Evolutionary conservation across 2,329 filamentous ascomycete species (phyloP), one percentile per base, ranked within the genome.

Genomic region (Aspergillus udagawae): DNA sequence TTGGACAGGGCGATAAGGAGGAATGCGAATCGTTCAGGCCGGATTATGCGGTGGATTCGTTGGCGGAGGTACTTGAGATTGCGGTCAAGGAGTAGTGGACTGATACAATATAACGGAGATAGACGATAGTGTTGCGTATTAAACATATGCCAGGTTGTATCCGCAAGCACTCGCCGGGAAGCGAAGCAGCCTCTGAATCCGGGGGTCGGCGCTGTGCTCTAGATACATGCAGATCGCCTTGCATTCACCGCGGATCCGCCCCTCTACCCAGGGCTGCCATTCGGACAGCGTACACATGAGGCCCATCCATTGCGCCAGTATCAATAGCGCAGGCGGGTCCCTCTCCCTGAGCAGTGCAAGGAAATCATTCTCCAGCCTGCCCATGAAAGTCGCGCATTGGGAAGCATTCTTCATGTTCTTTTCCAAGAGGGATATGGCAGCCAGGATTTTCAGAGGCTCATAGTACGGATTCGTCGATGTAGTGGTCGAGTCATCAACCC

Each of bases 241-340:
- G 49, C 69, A 71, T 51, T 73, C 70, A 1, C 51, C 51, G 17
- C 65, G 57, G 4, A 72, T 57, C 32, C 69, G 60, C 1, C 63
- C 63, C 38, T 70, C 66, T 2, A 71, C 52, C 70, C 70, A 73
- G 0, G 59, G 65, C 54, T 70, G 64, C 62, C 64, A 71, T 48
- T 70, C 51, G 4, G 67, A 61, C 3, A 71, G 9, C 1, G 51
- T 52, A 35, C 69, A 72, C 69, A 72, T 70, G 2, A 69, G 60
- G 0, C 66, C 69, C 62, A 72, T 68, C 70, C 70, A 73, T 17
- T 70, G 58, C 4, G 64, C 65, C 35, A 73, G 48, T 6, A 73
- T 61, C 1, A 70, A 41, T 7, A 73, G 53, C n/a, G 68, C 69
- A 8, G 61, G 57, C 0, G 62, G 55, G 51, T 73, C 69, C 32